Base-by-base conservation (phyloP, 805 yeast genomes). In the Saccharomyces jurei region DNA sequence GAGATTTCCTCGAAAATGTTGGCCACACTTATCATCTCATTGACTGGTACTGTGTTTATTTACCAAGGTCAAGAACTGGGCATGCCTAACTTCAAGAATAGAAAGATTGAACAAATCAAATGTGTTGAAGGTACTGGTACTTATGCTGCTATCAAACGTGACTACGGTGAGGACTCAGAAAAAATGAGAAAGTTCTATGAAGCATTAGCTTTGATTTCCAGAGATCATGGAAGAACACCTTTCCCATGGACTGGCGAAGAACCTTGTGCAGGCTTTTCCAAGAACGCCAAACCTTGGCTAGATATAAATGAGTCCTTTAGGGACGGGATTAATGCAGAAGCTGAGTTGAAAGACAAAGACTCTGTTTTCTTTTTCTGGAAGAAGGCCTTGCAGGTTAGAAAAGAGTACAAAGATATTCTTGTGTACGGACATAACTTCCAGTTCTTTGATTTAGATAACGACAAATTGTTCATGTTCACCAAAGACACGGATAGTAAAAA, bases 391-490 rank as follows among this genome's bases (percentile, higher is more conserved):
- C 36, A 31, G 17, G 36, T 14, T 31, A 31, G 36, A 31, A 31
- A 31, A 6, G 36, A 1, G 83, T 79, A 25, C 82, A 76, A 64
- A 81, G 85, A 70, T 81, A 31, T 31, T 6, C 36, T 31, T 31
- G 36, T 31, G n/a, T 31, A 31, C 8, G 36, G 36, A 14, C 17
- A 31, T 13, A 31, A 31, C 36, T 31, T 31, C 6, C 36, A 31
- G 8, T 31, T 31, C 36, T 14, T 14, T 14, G 17, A 31, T 31
- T 14, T 31, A 14, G 36, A 31, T 14, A 31, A 31, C 13, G 36
- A 31, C 36, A 14, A 31, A 4, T 6, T 31, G 8, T 31, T 31
- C 36, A 31, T 31, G 36, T 31, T 31, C 17, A 31, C 36, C n/a
- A 31, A 31, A 6, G 36, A 31, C 8, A 1, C 36, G 6, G 36